phyloP scores from a whole-genome alignment of 2,329 filamentous ascomycete genomes.

The Botrytis tulipae region DNA sequence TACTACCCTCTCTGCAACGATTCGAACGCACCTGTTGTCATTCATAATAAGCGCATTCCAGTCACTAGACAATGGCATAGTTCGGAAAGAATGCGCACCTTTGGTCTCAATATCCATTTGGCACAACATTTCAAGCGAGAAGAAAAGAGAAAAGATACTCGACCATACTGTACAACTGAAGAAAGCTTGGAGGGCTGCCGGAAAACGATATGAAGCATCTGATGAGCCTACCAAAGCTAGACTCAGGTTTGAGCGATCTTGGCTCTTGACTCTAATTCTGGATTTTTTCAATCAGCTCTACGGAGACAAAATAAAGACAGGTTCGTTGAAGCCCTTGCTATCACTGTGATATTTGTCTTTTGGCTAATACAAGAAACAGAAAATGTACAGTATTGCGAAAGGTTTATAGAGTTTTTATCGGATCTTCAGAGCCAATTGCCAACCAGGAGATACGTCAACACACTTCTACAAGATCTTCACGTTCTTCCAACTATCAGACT shows the following conservation, averaged over 20 bases:
- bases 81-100: conserved; percentile 94
- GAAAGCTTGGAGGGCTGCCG: conserved; percentile 87
- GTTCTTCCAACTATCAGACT: conserved; percentile 73
- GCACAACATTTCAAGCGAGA: conserved; percentile 84
- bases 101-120: conserved; percentile 93
- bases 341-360: background rate
- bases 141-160: conserved; percentile 68
- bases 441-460: conserved; percentile 90
- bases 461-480: conserved; percentile 81
- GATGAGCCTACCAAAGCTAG: conserved; percentile 77
- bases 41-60: conserved; percentile 93
- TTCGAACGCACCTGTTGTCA: conserved; percentile 79
- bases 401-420: conserved; percentile 86
- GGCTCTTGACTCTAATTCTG: conserved; percentile 83
- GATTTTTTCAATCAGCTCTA: conserved; percentile 80
- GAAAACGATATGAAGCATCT: conserved; percentile 81
- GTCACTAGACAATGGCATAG: conserved; percentile 81
- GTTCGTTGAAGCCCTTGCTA: conserved; percentile 37
- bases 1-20: conserved; percentile 58
- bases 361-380: conserved; percentile 45
- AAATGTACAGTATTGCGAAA: conserved; percentile 79
- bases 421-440: conserved; percentile 92
- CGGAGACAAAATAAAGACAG: conserved; percentile 48
- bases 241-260: conserved; percentile 86
- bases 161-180: conserved; percentile 71